Conservation (phyloP, 768 basidiomycete species). For the Thelephora ganbajun region DNA sequence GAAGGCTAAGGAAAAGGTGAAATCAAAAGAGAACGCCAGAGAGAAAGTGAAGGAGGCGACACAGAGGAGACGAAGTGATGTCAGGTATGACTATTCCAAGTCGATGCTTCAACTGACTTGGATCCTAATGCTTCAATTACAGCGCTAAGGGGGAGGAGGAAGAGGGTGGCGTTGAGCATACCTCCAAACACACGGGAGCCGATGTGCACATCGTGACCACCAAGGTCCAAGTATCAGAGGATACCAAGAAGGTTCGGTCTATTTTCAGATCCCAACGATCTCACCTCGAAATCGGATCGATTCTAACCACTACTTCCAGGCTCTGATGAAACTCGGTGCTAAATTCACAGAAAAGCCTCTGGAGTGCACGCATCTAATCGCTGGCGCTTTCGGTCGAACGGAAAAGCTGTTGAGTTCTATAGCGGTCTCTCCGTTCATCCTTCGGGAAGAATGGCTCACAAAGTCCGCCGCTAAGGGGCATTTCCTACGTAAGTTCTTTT, state of each 20-base stretch:
- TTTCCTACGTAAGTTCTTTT: conserved; percentile 43
- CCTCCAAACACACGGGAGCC: not conserved
- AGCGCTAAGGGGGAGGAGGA: not conserved
- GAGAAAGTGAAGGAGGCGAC: conserved; percentile 1
- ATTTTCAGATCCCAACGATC: not conserved
- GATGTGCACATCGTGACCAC: conserved; percentile 53
- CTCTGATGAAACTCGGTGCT: conserved; percentile 49
- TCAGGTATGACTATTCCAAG: not conserved
- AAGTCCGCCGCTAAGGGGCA: conserved; percentile 39
- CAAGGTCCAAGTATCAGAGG: conserved; percentile 40
- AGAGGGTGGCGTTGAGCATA: not conserved
- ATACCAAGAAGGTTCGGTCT: conserved; percentile 40
- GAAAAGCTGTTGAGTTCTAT: conserved; percentile 82
- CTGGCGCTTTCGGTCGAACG: conserved; percentile 57
- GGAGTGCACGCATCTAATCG: conserved; percentile 73
- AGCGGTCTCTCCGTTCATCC: conserved; percentile 42
- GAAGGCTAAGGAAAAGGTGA: conserved; percentile 14
- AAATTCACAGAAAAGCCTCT: conserved; percentile 42
- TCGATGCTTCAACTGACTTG: not conserved
- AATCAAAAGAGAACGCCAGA: conserved; percentile 7
- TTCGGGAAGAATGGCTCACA: conserved; percentile 57
- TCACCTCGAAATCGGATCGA: not conserved
- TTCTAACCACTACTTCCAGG: conserved; percentile 22
- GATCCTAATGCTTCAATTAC: not conserved
- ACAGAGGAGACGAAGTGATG: not conserved